Base-by-base conservation (phyloP, 2,329 filamentous ascomycete genomes). In the Neonectria hederae region DNA sequence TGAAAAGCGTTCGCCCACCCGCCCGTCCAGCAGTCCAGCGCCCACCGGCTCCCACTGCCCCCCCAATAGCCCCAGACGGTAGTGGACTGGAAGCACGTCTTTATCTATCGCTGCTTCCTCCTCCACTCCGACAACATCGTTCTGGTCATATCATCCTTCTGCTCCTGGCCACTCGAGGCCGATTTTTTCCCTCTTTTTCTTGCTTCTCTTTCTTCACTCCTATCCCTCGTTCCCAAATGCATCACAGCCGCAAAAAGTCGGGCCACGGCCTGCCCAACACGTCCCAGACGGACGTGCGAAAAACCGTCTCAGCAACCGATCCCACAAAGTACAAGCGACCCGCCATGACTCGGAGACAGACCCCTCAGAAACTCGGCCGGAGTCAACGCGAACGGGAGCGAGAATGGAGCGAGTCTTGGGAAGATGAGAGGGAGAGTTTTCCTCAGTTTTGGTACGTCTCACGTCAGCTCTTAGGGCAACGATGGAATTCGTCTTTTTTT, bases 371-470 rank as follows among this genome's bases (percentile, higher is more conserved):
- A 76, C 77, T 84, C 63, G 82, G 84, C 58, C 85, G 83, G 70
- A 83, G 79, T 65, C 80, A 83, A 11, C 82, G 82, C 59, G 83
- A 87, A 52, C 80, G 83, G 26, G 84, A 87, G 69, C 80, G 80
- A 64, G 82, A 86, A 65, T 79, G 80, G 73, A 81, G 84, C 62
- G 83, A 85, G 38, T 82, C 81, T 75, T 86, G 81, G 75, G 83
- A 86, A 57, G 84, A 89, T 59, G 87, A 88, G 72, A 81, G 86
- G 59, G 87, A 90, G 73, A 88, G 84, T 76, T 90, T 90, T 67
- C 87, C 87, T 22, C 87, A 89, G 74, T 90, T 83, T 73, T 90
- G 88, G 88, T 90, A 83, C 62, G 86, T 84, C 62, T 69, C 65
- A 65, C 61, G 49, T 66, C 59, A 62, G 62, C 54, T 30, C 58